Base-by-base conservation (phyloP, 2,329 filamentous ascomycete species). In the Xylaria sp. region DNA sequence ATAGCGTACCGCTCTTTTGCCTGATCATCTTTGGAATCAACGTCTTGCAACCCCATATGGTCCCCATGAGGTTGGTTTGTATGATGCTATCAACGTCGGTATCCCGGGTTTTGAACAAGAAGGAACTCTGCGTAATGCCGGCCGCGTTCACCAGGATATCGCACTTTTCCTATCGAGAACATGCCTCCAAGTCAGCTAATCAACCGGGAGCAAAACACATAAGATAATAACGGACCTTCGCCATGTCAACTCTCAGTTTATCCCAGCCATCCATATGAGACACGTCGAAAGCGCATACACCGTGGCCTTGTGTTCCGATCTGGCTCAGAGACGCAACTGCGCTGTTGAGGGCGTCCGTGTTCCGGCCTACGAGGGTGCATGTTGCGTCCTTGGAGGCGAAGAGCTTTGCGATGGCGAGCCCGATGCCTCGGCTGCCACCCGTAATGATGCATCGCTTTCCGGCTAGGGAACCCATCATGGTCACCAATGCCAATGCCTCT, bases 131-230 rank as follows among this genome's bases (percentile, higher is more conserved):
- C 0, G 87, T 79, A 19, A 92, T 77, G 8, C 91, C 92, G 0
- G 91, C 91, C 21, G 89, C 89, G 67, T 96, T 95, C 59, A 96
- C 80, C 1, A 96, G 80, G 24, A 93, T 76, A 64, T 84, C 78
- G 7, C 63, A 44, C 7, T n/a, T 56, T 48, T 60, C 40, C 63
- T 69, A 57, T 46, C 40, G 48, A 38, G n/a, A 13, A 5, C 11
- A 11, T n/a, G 16, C 13, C 4, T 16, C 2, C 13, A 39, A 17
- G 48, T 29, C 22, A 44, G 11, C 18, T 7, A 21, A 19, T 17
- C 22, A n/a, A n/a, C n/a, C n/a, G n/a, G n/a, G n/a, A n/a, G n/a
- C n/a, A n/a, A n/a, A n/a, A n/a, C n/a, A n/a, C 39, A 40, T 20
- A n/a, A 24, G 29, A 22, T 19, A 39, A 20, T 18, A 24, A 55